Evolutionary conservation across 495 filamentous ascomycete genomes (phyloP).

Genomic region (Friedmanniomyces endolithicus): DNA sequence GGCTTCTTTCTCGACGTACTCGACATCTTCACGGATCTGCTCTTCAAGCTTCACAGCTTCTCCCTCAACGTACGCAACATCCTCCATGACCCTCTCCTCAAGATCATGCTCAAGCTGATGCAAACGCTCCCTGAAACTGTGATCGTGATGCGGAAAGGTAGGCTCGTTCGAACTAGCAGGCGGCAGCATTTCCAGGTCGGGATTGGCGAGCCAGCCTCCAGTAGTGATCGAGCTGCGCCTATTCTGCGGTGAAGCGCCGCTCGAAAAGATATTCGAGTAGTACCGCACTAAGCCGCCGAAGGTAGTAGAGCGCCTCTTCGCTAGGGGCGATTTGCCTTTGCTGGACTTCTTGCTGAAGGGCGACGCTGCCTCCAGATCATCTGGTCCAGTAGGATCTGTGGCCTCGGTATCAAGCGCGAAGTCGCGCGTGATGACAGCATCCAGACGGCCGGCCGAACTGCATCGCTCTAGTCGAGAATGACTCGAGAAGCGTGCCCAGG

Average conservation of each 20-base stretch:
- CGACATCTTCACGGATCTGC: constrained; percentile 2
- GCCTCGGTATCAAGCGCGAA: constrained; percentile 12
- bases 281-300: constrained; percentile 15
- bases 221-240: constrained; percentile 17
- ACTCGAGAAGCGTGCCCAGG: constrained; percentile 22
- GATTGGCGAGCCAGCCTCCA: constrained; percentile 21
- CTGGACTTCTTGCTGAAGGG: neutral
- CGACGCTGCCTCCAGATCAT: neutral
- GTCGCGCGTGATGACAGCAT: constrained; percentile 20
- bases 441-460: constrained; percentile 15
- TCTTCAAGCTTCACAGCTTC: constrained; percentile 8
- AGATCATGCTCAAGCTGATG: constrained; percentile 8
- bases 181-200: constrained; percentile 24
- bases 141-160: constrained; percentile 6
- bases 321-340: constrained; percentile 1
- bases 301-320: constrained; percentile 12
- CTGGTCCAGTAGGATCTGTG: neutral
- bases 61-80: constrained; percentile 6
- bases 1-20: constrained; percentile 7
- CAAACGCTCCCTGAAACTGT: constrained; percentile 7
- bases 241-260: constrained; percentile 5
- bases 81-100: constrained; percentile 1
- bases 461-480: constrained; percentile 18
- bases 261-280: constrained; percentile 16
- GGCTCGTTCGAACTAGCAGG: constrained; percentile 6